Evolutionary conservation across 495 filamentous ascomycete genomes (phyloP).

Genomic region (Lepraria neglecta): DNA sequence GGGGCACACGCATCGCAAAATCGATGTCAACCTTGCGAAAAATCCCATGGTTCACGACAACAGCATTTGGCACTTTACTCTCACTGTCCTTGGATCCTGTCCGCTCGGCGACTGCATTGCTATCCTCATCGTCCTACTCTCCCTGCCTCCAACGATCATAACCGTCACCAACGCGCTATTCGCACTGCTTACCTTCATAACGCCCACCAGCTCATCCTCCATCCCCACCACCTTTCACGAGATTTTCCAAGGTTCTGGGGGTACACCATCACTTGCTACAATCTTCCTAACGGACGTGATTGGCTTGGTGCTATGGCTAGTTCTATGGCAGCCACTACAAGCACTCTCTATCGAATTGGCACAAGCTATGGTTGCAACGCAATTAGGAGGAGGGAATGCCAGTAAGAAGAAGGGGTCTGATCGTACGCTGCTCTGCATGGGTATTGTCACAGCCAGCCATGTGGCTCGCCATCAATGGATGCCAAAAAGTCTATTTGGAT

Average conservation of each 20-base stretch:
- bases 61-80: slow-evolving; percentile 63
- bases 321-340: slow-evolving; percentile 83
- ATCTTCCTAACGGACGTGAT: slow-evolving; percentile 76
- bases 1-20: slow-evolving; percentile 49
- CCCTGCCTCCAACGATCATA: slow-evolving; percentile 86
- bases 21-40: slow-evolving; percentile 61
- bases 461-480: slow-evolving; percentile 49
- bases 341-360: slow-evolving; percentile 89
- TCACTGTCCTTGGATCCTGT: slow-evolving; percentile 84
- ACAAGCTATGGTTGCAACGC: slow-evolving; percentile 91
- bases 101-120: slow-evolving; percentile 94
- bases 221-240: slow-evolving; percentile 58
- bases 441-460: slow-evolving; percentile 66
- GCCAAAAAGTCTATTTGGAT: slow-evolving; percentile 30
- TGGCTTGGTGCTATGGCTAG: slow-evolving; percentile 78
- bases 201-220: slow-evolving; percentile 53
- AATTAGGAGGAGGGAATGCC: slow-evolving; percentile 77
- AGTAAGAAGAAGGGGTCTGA: slow-evolving; percentile 69
- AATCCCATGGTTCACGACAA: slow-evolving; percentile 56
- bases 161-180: slow-evolving; percentile 90
- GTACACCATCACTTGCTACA: slow-evolving; percentile 69
- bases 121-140: slow-evolving; percentile 94
- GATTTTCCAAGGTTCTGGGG: slow-evolving; percentile 64
- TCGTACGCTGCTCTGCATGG: slow-evolving; percentile 70
- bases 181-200: slow-evolving; percentile 87